Conservation (phyloP, 768 basidiomycete species). For the Kwoniella sp. region DNA sequence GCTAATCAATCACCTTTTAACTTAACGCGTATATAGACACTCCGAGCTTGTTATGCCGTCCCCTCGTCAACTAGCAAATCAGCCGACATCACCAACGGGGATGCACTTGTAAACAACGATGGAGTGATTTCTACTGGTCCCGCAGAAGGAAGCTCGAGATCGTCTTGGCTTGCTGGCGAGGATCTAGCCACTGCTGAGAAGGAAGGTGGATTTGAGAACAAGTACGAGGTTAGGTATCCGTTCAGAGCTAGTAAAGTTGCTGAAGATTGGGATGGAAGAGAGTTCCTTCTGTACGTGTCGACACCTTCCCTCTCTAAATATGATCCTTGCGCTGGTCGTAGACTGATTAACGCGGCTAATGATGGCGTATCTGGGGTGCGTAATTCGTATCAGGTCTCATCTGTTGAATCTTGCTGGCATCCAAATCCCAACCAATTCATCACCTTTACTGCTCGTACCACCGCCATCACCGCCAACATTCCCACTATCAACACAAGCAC, state of each 20-base stretch:
- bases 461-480: conserved; percentile 43
- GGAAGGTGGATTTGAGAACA: conserved; percentile 24
- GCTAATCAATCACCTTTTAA: no score
- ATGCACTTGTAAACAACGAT: no score
- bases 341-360: background rate
- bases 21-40: no score
- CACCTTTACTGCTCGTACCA: conserved; percentile 48
- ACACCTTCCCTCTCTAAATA: no score
- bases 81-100: background rate
- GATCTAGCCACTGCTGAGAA: conserved; percentile 31
- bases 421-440: conserved; percentile 40
- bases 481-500: conserved; percentile 37
- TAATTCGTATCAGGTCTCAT: conserved; percentile 25
- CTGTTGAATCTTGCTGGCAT: conserved; percentile 37
- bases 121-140: background rate
- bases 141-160: conserved; percentile 2
- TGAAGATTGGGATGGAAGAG: conserved; percentile 47
- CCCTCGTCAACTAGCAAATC: conserved; percentile 10
- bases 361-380: background rate
- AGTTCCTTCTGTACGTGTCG: conserved; percentile 38
- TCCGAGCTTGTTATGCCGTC: conserved; percentile 41
- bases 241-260: conserved; percentile 28
- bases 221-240: conserved; percentile 41
- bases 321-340: no score
- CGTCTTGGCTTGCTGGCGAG: conserved; percentile 38